Evolutionary conservation across 176 grass and related monocot species (phyloP), one percentile per base, ranked within the genome.

Genomic region (Leersia perrieri): DNA sequence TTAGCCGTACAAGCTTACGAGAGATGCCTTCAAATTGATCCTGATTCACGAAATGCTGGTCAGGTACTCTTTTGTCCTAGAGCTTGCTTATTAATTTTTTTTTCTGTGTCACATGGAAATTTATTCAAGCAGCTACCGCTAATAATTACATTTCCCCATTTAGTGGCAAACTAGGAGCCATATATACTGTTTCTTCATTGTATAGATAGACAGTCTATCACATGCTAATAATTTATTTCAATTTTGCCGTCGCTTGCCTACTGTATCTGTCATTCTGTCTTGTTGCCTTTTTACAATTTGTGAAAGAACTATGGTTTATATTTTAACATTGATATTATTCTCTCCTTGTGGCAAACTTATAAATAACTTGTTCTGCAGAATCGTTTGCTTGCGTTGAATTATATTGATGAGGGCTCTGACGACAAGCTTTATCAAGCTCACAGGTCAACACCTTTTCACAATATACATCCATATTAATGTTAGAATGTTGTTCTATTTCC

Each of bases 311-410:
- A 39, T 39, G 53, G 1, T 57, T 63, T 85, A 32, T 67, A 66
- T 75, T 41, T 71, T 27, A 39, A 66, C 20, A 5, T 34, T 25
- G 77, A 60, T 73, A 60, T 83, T 69, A 61, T 63, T 73, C 5
- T 87, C 36, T 53, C 33, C 11, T 68, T 76, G 23, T 77, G 51
- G 36, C 71, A 44, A 82, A 73, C 62, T 84, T 64, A 75, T 35
- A 77, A 53, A 38, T 23, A 79, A 85, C 39, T 85, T 38, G 64
- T 90, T 74, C 86, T 88, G 60, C 89, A 99, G 96, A 99, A 99
- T 81, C 90, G 93, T 65, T 92, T 95, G 82, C 88, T 99, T 81
- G 96, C 96, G 42, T 90, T 99, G 96, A 99, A 99, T 85, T 99
- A 99, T 68, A 90, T 95, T 63, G 90, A 99, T 47, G 93, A 93